Percentiles rank a stretch among this genome's conserved stretches.
Evolutionary conservation across 129 eudicot species (phyloP).

Genomic region (sunflower (Helianthus annuus)): DNA sequence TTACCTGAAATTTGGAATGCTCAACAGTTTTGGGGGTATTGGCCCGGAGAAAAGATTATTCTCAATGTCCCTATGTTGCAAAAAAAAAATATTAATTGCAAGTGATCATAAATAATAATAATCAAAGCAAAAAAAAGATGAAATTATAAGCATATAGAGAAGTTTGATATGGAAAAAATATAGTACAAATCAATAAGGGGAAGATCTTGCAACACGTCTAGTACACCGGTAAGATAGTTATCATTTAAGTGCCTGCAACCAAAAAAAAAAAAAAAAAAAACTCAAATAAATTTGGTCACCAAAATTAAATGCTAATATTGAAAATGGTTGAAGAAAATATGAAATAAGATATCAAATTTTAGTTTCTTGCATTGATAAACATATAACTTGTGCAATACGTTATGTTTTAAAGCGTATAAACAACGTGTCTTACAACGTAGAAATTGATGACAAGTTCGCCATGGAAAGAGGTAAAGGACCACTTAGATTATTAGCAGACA

Average conservation of each 20-base stretch:
- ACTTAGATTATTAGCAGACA: constrained; percentile 69
- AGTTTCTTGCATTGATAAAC: not conserved
- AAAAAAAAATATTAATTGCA: constrained; percentile 16
- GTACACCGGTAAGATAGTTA: constrained; percentile 66
- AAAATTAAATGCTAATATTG: not conserved
- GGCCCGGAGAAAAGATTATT: constrained; percentile 96
- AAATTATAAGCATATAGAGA: not conserved
- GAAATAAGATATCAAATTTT: not conserved
- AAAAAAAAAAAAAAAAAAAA: not conserved
- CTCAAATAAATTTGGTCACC: not conserved
- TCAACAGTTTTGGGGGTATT: constrained; percentile 64
- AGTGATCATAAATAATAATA: constrained; percentile 1
- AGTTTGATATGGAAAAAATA: constrained; percentile 11
- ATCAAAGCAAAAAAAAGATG: not conserved
- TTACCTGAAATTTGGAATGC: constrained; percentile 83
- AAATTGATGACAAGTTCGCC: constrained; percentile 63
- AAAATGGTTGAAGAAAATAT: not conserved
- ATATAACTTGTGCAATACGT: not conserved
- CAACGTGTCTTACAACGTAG: constrained; percentile 57
- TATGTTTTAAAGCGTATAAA: not conserved
- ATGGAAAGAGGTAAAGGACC: constrained; percentile 84
- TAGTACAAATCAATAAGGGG: constrained; percentile 68
- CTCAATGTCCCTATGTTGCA: constrained; percentile 64
- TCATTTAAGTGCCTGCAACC: constrained; percentile 85
- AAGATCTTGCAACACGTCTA: constrained; percentile 79